Evolutionary conservation across 2,329 filamentous ascomycete species (phyloP), one percentile per base, ranked within the genome.

Genomic region (Incumbomyces delicatus): DNA sequence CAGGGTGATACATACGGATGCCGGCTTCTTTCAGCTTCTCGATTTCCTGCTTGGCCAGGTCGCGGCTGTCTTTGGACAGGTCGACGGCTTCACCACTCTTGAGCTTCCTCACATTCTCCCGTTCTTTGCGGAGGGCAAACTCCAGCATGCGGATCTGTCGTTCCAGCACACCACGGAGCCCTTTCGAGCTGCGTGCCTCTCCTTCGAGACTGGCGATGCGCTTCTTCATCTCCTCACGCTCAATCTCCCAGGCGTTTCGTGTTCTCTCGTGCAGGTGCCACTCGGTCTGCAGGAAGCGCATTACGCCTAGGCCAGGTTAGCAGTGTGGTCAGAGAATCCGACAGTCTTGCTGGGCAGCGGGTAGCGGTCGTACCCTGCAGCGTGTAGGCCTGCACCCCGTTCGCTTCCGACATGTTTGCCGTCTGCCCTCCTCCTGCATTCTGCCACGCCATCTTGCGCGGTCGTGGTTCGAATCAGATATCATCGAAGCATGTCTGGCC

Each of bases 251-350:
- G 32, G 88, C 83, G 69, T 98, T 98, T 59, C 92, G 81, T 63
- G 95, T 92, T 68, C 92, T 85, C 69, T 98, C 92, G 66, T 98
- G 90, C 57, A 87, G 84, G 68, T 98, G 92, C 92, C 92, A 98
- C 77, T 98, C 90, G 40, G 92, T 92, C 70, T 98, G 92, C 33
- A 98, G 80, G 66, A 98, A 98, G 67, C 92, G 89, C 92, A 98
- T 98, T 32, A 98, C 92, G 62, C 92, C 87, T 92, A 57, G 17
- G 20, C 22, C 32, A 5, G 5, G 30, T 46, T 31, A 45, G 42
- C 27, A 37, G n/a, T 2, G 11, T 14, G 4, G 20, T 8, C 6
- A 31, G 30, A 12, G n/a, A 14, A 6, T 6, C 14, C 10, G 17
- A 16, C 36, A n/a, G n/a, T n/a, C n/a, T n/a, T n/a, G n/a, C n/a